Base-by-base conservation (phyloP, 768 basidiomycete genomes). In the Goffeauzyma gilvescens region DNA sequence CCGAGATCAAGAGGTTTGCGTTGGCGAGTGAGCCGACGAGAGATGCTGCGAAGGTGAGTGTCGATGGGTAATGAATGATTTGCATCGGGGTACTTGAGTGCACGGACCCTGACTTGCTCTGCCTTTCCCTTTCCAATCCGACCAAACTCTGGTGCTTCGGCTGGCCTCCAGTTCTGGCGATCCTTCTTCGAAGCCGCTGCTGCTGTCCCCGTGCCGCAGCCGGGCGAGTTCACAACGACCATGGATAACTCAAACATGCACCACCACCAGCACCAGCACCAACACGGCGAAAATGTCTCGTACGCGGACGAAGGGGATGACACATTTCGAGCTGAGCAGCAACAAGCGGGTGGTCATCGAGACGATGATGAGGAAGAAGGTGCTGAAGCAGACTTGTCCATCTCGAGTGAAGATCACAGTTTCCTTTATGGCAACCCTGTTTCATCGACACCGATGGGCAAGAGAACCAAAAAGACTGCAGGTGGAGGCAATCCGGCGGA, bases 181-280 rank as follows among this genome's bases (percentile, higher is more conserved):
- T 79, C 82, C 0, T 96, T 98, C 69, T 95, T 87, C 58, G 87
- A 95, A 57, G 75, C 81, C 46, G 85, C 87, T 7, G 89, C 90
- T 3, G 78, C 84, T 53, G 79, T 86, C 22, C 75, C 78, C 30
- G 79, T 87, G 32, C 77, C 79, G 4, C 75, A 75, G 1, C 75
- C 71, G 25, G 82, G 76, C 12, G 78, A 82, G 43, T 71, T 74
- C 45, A 74, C 72, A 6, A 66, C 68, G 31, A 69, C 73, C 35
- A 76, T 75, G 4, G 38, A 38, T 21, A 38, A 37, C 39, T 43
- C 51, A 24, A 46, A 50, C 28, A 31, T 37, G 12, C 45, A 33
- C n/a, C 33, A 15, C 35, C 33, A 41, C 14, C 18, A 41, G 12
- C 31, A 45, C 10, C 45, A 53, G 26, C 44, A 49, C 26, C 30